phyloP scores from a whole-genome alignment of 2,329 filamentous ascomycete species.

The Colletotrichum theobromicola region DNA sequence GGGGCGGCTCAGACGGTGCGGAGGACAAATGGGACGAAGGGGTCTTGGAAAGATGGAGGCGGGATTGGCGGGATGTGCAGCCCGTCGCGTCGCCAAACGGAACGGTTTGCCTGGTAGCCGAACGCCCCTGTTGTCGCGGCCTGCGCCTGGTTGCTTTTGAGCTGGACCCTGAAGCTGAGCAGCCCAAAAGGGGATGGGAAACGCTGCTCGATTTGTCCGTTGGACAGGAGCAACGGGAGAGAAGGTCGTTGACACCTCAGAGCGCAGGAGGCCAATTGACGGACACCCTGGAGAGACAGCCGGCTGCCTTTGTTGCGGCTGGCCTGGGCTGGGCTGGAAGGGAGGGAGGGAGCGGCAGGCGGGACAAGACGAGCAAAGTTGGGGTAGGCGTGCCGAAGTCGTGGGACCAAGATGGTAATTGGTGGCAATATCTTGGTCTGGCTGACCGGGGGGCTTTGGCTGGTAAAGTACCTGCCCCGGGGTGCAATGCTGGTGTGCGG shows the following conservation, averaged over 20 bases:
- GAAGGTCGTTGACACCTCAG: constrained; percentile 5
- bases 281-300: neutral
- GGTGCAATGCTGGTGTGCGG: neutral
- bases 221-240: neutral
- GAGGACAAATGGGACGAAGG: neutral
- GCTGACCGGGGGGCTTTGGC: neutral
- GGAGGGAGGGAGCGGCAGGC: neutral
- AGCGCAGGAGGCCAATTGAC: neutral
- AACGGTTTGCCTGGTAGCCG: constrained; percentile 16
- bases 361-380: neutral
- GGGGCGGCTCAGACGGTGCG: neutral
- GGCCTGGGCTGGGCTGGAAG: neutral
- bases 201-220: neutral
- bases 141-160: constrained; percentile 1
- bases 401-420: constrained; percentile 1
- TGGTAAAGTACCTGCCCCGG: neutral
- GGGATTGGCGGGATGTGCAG: neutral
- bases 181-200: neutral
- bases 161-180: constrained; percentile 16
- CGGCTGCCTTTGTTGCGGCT: neutral
- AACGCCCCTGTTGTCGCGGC: constrained; percentile 7
- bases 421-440: constrained; percentile 10
- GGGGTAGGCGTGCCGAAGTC: constrained; percentile 1
- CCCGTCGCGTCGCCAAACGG: constrained; percentile 12
- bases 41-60: neutral